phyloP scores from a whole-genome alignment of 1,284 basidiomycete species.

The Trametes sp. region DNA sequence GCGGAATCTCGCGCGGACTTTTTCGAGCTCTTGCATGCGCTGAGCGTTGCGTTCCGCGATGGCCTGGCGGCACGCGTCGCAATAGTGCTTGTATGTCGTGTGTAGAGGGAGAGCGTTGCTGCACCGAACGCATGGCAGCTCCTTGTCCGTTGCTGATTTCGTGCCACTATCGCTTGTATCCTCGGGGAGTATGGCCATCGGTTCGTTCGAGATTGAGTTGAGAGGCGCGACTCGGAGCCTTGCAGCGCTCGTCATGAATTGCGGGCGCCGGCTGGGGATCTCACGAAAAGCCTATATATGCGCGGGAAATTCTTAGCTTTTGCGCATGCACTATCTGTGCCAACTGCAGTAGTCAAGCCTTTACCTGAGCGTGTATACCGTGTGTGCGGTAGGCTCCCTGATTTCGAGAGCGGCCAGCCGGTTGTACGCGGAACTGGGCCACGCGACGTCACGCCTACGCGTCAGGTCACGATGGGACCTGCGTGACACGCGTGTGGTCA shows the following conservation, averaged over 20 bases:
- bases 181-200: not conserved
- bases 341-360: no score
- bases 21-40: not conserved
- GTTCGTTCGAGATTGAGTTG: conserved; percentile 10
- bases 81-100: not conserved
- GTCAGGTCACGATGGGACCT: not conserved
- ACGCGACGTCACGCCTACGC: conserved; percentile 10
- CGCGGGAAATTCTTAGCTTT: no score
- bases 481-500: conserved; percentile 7
- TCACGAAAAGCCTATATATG: no score
- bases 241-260: not conserved
- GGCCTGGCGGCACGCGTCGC: not conserved
- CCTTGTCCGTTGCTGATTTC: not conserved
- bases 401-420: no score
- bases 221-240: conserved; percentile 5
- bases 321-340: no score
- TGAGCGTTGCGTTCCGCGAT: not conserved
- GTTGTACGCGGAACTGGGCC: not conserved
- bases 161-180: not conserved
- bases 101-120: not conserved
- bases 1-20: not conserved
- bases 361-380: no score
- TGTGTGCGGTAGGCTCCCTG: no score
- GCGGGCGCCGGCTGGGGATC: no score
- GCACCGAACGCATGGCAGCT: not conserved